Percentiles rank a stretch among this genome's conserved stretches.
phyloP scores from a whole-genome alignment of 257 asterid species.

The Petrea volubilis region DNA sequence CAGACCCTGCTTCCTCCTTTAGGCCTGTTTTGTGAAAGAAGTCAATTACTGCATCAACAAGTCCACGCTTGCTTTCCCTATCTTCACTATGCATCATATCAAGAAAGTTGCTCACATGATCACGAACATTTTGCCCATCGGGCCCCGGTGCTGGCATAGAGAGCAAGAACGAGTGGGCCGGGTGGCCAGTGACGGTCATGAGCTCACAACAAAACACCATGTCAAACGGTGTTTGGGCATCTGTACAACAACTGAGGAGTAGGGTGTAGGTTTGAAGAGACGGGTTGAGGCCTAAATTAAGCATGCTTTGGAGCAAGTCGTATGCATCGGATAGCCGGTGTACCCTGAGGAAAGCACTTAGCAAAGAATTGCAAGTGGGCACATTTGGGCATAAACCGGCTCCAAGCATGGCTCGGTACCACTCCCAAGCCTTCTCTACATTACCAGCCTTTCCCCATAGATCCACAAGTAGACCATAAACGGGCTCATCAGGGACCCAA shows the following conservation, averaged over 20 bases:
- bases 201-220: constrained; percentile 77
- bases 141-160: constrained; percentile 92
- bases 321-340: constrained; percentile 83
- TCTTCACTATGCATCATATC: constrained; percentile 95
- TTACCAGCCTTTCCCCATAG: constrained; percentile 93
- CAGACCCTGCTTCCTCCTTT: constrained; percentile 92
- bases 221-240: constrained; percentile 73
- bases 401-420: constrained; percentile 84
- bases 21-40: constrained; percentile 89
- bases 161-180: constrained; percentile 73
- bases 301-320: constrained; percentile 81
- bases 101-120: constrained; percentile 77
- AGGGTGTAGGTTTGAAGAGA: constrained; percentile 89
- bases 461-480: constrained; percentile 90
- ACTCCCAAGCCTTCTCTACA: constrained; percentile 84
- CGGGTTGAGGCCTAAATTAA: constrained; percentile 66
- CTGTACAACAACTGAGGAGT: constrained; percentile 89
- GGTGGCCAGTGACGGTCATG: constrained; percentile 83
- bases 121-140: constrained; percentile 81
- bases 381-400: constrained; percentile 88
- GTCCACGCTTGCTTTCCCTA: constrained; percentile 94
- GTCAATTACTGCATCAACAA: constrained; percentile 84
- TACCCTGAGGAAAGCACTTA: constrained; percentile 90
- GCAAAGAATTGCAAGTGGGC: constrained; percentile 91
- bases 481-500: constrained; percentile 99